Conservation (phyloP, 2,329 filamentous ascomycete genomes). For the Cercospora nicotianae region DNA sequence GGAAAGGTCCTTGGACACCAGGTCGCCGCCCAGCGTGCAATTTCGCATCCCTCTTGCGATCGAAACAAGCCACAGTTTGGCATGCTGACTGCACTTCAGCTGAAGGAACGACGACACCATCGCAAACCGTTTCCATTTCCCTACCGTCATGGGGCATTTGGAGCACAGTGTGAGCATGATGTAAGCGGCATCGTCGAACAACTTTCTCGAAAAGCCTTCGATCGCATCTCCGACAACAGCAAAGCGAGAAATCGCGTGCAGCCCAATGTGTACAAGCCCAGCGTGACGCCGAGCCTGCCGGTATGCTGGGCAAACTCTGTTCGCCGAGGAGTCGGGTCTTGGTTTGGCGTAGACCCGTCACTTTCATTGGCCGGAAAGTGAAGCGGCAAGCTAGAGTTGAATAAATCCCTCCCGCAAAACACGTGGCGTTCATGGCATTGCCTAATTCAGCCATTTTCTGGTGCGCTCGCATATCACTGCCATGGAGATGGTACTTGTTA, state of each 20-base stretch:
- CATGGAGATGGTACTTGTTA: background rate
- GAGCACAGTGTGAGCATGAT: background rate
- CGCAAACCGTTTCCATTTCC: background rate
- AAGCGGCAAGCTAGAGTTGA: background rate
- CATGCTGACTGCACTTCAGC: background rate
- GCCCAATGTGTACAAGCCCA: slow-evolving; percentile 6
- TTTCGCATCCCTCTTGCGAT: background rate
- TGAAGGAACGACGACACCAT: background rate
- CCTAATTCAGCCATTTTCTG: background rate
- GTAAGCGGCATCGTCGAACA: background rate
- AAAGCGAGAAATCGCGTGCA: background rate
- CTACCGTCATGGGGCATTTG: background rate
- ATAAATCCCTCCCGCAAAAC: background rate
- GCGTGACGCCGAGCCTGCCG: slow-evolving; percentile 4
- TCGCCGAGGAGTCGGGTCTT: background rate
- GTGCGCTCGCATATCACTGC: slow-evolving; percentile 4
- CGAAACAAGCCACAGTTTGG: background rate
- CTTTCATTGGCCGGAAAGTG: background rate
- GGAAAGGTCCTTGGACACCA: background rate
- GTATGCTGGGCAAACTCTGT: slow-evolving; percentile 2
- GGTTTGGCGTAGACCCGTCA: background rate
- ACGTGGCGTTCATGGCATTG: slow-evolving; percentile 10
- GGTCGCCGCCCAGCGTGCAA: background rate
- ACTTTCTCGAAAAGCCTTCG: background rate
- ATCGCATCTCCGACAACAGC: background rate